These are phyloP conservation scores for Punctularia strigosozonata DNA, from an alignment of 768 basidiomycete species.

Conservation along the genomic window DNA sequence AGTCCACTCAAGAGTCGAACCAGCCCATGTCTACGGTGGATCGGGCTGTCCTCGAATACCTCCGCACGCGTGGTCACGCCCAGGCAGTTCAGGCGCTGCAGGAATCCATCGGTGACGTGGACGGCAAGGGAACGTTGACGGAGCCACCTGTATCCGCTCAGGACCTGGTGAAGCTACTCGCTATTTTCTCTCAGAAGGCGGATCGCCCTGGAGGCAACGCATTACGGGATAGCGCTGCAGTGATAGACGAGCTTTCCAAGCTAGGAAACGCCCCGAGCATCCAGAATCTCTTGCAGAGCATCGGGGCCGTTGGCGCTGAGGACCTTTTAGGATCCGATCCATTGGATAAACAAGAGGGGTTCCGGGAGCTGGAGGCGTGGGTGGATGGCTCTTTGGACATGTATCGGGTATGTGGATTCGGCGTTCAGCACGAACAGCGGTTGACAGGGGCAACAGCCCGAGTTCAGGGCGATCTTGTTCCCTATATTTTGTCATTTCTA, in stretches of 20 bases:
- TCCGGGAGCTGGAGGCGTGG: conserved; percentile 78
- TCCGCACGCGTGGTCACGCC: conserved; percentile 33
- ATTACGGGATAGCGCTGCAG: conserved; percentile 52
- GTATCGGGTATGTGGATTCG: conserved; percentile 53
- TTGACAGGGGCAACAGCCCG: conserved; percentile 43
- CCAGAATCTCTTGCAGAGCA: conserved; percentile 64
- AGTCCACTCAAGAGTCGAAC: too few relatives aligned
- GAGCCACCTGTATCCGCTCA: conserved; percentile 26
- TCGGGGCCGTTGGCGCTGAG: conserved; percentile 71
- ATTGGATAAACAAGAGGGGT: conserved; percentile 78
- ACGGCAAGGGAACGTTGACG: conserved; percentile 24
- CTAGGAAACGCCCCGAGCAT: conserved; percentile 64
- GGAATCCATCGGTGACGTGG: conserved; percentile 22
- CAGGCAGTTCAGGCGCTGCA: conserved; percentile 29
- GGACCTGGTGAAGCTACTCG: conserved; percentile 44
- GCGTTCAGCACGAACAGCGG: background rate
- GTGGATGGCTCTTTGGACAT: conserved; percentile 86
- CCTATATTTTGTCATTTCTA: conserved; percentile 98
- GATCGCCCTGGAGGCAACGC: conserved; percentile 58
- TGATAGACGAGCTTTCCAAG: conserved; percentile 54
- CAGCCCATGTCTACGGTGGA: conserved; percentile 26
- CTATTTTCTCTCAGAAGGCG: conserved; percentile 61
- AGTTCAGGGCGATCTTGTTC: conserved; percentile 86
- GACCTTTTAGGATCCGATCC: conserved; percentile 75
- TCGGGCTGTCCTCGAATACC: conserved; percentile 34